Evolutionary conservation across 1,284 basidiomycete genomes (phyloP).

Genomic region (Apiotrichum laibachii): DNA sequence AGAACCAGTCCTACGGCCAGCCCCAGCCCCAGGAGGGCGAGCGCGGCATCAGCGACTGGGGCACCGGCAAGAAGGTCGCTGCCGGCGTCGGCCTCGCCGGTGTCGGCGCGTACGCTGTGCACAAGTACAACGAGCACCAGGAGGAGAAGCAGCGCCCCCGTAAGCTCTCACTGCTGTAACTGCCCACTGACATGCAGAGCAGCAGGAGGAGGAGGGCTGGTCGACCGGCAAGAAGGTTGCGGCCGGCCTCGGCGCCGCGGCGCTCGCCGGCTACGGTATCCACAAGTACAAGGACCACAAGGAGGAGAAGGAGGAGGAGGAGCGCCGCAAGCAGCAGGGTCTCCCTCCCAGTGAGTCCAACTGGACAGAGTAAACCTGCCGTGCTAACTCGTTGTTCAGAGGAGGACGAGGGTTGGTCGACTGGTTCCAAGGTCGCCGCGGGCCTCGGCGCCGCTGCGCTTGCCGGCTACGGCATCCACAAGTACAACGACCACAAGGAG

Average conservation of each 20-base stretch:
- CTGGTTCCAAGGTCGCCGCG: constrained; percentile 9
- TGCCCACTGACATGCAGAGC: neutral
- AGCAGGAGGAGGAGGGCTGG: constrained; percentile 8
- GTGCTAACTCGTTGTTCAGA: neutral
- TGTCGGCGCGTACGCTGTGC: constrained; percentile 1
- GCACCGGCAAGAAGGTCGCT: constrained; percentile 6
- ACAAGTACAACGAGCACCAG: constrained; percentile 10
- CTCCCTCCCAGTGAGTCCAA: too few species aligned
- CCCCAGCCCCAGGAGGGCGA: neutral
- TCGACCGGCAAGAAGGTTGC: constrained; percentile 6
- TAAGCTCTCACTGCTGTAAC: too few species aligned
- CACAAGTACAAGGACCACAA: constrained; percentile 8
- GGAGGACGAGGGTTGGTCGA: constrained; percentile 12
- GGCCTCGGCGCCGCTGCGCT: constrained; percentile 3
- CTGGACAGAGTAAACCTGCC: too few species aligned
- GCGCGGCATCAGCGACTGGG: constrained; percentile 13
- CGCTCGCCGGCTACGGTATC: constrained; percentile 3
- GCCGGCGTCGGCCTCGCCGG: constrained; percentile 4
- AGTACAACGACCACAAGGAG: constrained; percentile 9
- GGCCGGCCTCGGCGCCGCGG: neutral
- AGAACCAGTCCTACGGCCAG: neutral
- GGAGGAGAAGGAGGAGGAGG: constrained; percentile 9
- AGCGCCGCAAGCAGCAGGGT: neutral
- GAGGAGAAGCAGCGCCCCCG: constrained; percentile 2
- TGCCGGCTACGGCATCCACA: constrained; percentile 4